phyloP scores from a whole-genome alignment of 495 filamentous ascomycete genomes.

The Penicillium lagena region DNA sequence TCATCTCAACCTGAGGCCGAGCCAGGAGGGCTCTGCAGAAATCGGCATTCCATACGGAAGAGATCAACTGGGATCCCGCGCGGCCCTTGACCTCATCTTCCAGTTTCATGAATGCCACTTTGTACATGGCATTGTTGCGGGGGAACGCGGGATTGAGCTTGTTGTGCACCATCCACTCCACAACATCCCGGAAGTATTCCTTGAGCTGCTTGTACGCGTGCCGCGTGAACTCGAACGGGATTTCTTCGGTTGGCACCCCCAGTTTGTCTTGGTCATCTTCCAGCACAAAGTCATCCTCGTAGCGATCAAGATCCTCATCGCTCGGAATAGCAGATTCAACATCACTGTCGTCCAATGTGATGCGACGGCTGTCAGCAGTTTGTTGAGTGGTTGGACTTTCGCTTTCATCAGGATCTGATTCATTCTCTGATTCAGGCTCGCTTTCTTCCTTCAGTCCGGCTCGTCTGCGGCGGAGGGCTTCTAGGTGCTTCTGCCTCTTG shows the following conservation, averaged over 20 bases:
- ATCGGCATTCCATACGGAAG: slow-evolving; percentile 62
- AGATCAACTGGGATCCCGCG: slow-evolving; percentile 64
- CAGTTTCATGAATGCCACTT: slow-evolving; percentile 66
- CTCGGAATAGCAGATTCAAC: slow-evolving; percentile 27
- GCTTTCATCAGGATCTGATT: slow-evolving; percentile 3
- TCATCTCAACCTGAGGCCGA: slow-evolving; percentile 47
- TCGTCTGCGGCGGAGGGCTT: slow-evolving; percentile 49
- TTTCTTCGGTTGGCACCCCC: slow-evolving; percentile 53
- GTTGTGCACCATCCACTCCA: slow-evolving; percentile 79
- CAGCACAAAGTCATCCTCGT: slow-evolving; percentile 66
- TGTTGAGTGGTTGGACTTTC: slow-evolving; percentile 1
- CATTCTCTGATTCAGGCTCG: slow-evolving; percentile 17
- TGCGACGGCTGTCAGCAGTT: no score
- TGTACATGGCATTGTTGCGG: slow-evolving; percentile 57
- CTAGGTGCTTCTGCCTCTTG: slow-evolving; percentile 39
- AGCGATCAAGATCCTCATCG: slow-evolving; percentile 46
- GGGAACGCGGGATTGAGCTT: slow-evolving; percentile 72
- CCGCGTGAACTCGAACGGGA: slow-evolving; percentile 67
- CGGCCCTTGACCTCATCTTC: slow-evolving; percentile 64
- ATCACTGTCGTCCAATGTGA: slow-evolving; percentile 19
- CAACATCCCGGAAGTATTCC: slow-evolving; percentile 69
- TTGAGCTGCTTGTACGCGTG: slow-evolving; percentile 61
- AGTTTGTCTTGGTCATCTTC: slow-evolving; percentile 59
- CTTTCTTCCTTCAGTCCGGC: slow-evolving; percentile 46
- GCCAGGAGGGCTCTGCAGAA: slow-evolving; percentile 62